A percentile compares a stretch with the other conserved stretches of the same genome.
Evolutionary conservation across 306 rosid genomes (phyloP).

Genomic region (Myrica gale): DNA sequence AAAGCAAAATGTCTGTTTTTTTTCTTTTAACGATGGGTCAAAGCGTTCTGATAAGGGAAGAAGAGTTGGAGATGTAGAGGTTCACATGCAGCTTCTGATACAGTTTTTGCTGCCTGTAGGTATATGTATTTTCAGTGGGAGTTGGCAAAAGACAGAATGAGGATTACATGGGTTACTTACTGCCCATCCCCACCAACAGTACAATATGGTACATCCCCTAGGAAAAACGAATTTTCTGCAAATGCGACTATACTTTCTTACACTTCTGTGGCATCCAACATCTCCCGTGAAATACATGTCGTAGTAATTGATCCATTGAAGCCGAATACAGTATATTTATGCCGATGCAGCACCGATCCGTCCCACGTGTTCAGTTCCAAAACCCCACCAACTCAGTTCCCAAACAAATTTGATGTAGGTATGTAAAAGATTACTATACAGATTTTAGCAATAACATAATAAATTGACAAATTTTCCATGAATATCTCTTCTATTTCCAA

Average conservation of each 20-base stretch:
- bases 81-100: too few species aligned
- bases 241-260: slow-evolving; percentile 55
- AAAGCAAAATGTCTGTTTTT: too few species aligned
- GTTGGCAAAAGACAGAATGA: slow-evolving; percentile 68
- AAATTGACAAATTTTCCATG: too few species aligned
- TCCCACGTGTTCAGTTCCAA: slow-evolving; percentile 41
- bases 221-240: slow-evolving; percentile 26
- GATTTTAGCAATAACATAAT: too few species aligned
- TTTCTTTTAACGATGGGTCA: too few species aligned
- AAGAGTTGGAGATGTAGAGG: too few species aligned
- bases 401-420: slow-evolving; percentile 71
- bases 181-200: slow-evolving; percentile 41
- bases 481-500: too few species aligned
- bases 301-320: slow-evolving; percentile 68
- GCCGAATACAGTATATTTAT: slow-evolving; percentile 51
- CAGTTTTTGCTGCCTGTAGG: slow-evolving; percentile 32
- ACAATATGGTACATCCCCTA: slow-evolving; percentile 48
- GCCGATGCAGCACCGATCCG: slow-evolving; percentile 53
- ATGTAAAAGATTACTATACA: background rate
- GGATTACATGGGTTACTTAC: slow-evolving; percentile 73
- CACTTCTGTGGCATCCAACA: slow-evolving; percentile 5
- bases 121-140: slow-evolving; percentile 51
- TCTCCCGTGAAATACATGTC: slow-evolving; percentile 60
- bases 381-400: slow-evolving; percentile 67
- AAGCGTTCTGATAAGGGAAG: too few species aligned